Percentiles rank a stretch among this genome's conserved stretches.
Evolutionary conservation across 495 filamentous ascomycete genomes (phyloP).

Genomic region (Friedmanniomyces simplex): DNA sequence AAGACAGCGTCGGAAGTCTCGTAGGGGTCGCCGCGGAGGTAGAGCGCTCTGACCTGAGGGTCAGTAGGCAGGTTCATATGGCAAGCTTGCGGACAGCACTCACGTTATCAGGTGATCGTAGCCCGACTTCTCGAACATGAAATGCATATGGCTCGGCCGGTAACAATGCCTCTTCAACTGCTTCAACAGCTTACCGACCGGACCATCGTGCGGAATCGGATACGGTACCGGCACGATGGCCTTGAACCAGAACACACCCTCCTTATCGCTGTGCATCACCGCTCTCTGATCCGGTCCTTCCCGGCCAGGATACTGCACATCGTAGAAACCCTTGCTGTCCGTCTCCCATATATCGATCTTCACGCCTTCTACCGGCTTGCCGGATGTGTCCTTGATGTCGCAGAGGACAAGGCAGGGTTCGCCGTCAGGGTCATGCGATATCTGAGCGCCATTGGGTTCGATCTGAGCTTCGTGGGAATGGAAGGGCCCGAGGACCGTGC

Average conservation of each 20-base stretch:
- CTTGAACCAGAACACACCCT: conserved; percentile 80
- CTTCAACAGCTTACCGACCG: conserved; percentile 68
- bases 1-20: conserved; percentile 89
- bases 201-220: conserved; percentile 82
- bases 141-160: conserved; percentile 84
- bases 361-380: conserved; percentile 55
- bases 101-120: conserved; percentile 83
- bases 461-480: conserved; percentile 79
- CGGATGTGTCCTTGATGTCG: conserved; percentile 57
- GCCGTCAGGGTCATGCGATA: conserved; percentile 62
- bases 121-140: conserved; percentile 82
- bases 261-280: conserved; percentile 57
- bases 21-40: conserved; percentile 74
- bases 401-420: conserved; percentile 69
- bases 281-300: conserved; percentile 69
- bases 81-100: conserved; percentile 24
- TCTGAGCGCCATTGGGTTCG: conserved; percentile 50
- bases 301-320: conserved; percentile 70
- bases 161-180: conserved; percentile 65
- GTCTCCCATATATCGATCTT: conserved; percentile 94
- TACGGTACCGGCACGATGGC: conserved; percentile 82
- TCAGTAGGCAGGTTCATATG: background rate
- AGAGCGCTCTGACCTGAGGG: conserved; percentile 51
- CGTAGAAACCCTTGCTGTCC: conserved; percentile 75
- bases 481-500: conserved; percentile 85